Evolutionary conservation across 805 yeast genomes (phyloP).

Genomic region (Saturnispora bothae): DNA sequence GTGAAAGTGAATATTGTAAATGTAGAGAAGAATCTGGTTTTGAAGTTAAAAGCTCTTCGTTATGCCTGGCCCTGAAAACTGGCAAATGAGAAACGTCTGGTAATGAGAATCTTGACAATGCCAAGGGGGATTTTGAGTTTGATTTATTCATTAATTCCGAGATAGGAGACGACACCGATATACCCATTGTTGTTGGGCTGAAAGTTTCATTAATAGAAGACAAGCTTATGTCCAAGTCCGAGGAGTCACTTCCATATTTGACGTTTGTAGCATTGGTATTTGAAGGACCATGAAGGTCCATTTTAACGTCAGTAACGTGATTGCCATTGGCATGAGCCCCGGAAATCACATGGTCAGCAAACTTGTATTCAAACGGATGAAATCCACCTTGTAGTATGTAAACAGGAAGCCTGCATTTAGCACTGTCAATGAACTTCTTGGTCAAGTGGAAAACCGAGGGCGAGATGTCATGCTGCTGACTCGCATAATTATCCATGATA

Average conservation of each 20-base stretch:
- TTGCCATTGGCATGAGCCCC: conserved; percentile 1
- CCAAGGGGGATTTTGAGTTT: conserved; percentile 7
- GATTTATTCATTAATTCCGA: conserved; percentile 21
- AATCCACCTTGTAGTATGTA: conserved; percentile 35
- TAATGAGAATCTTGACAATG: conserved; percentile 41
- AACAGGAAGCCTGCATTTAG: conserved; percentile 31
- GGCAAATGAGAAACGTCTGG: conserved; percentile 35
- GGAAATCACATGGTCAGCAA: neutral
- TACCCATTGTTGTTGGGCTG: conserved; percentile 16
- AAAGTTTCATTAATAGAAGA: conserved; percentile 8
- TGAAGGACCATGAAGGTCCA: neutral
- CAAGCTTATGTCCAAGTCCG: conserved; percentile 2
- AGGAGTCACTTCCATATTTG: neutral
- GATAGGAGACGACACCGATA: conserved; percentile 16
- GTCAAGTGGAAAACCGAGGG: conserved; percentile 35
- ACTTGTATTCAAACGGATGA: conserved; percentile 23
- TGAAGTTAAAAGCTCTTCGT: conserved; percentile 37
- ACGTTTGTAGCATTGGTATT: neutral
- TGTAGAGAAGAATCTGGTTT: conserved; percentile 21
- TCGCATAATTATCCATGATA: conserved; percentile 40
- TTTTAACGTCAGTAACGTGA: neutral
- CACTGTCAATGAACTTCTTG: conserved; percentile 34
- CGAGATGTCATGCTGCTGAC: conserved; percentile 25
- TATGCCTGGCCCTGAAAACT: conserved; percentile 38
- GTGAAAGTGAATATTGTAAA: conserved; percentile 17